Conservation (phyloP, 2,329 filamentous ascomycete species). For the Aureobasidium musti region DNA sequence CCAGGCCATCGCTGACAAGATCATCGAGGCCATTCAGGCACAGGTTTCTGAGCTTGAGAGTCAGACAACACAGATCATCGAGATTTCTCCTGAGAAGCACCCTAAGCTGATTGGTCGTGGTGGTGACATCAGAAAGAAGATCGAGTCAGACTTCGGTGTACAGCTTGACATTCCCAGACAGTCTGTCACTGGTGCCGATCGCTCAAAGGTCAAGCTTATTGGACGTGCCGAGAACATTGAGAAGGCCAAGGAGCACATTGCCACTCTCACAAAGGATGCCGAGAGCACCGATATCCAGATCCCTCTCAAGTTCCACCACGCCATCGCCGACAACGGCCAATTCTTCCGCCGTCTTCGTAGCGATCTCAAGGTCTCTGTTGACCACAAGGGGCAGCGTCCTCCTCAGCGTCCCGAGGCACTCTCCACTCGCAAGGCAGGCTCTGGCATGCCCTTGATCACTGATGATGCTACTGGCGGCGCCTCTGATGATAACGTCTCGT, state of each 20-base stretch:
- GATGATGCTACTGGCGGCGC: slow-evolving; percentile 62
- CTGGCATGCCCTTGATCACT: slow-evolving; percentile 83
- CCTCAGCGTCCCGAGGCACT: slow-evolving; percentile 64
- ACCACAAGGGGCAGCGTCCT: slow-evolving; percentile 78
- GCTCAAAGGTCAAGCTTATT: slow-evolving; percentile 81
- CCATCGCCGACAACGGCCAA: slow-evolving; percentile 82
- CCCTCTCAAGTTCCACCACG: slow-evolving; percentile 79
- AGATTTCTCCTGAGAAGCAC: slow-evolving; percentile 88
- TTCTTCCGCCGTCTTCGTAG: slow-evolving; percentile 90
- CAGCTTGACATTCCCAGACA: slow-evolving; percentile 89
- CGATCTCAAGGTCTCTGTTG: slow-evolving; percentile 84
- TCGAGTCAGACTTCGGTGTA: slow-evolving; percentile 85
- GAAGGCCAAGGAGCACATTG: slow-evolving; percentile 83
- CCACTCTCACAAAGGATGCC: slow-evolving; percentile 76
- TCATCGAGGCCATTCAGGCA: slow-evolving; percentile 75
- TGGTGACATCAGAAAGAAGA: slow-evolving; percentile 78
- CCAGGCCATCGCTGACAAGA: slow-evolving; percentile 81
- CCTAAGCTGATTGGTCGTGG: slow-evolving; percentile 87
- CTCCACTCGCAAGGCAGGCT: slow-evolving; percentile 55
- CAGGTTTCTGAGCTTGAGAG: slow-evolving; percentile 82
- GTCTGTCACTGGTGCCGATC: slow-evolving; percentile 64
- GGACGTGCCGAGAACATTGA: slow-evolving; percentile 78
- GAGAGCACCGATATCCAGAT: slow-evolving; percentile 86
- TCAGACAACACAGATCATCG: slow-evolving; percentile 74
- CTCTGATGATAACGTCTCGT: slow-evolving; percentile 70